phyloP scores from a whole-genome alignment of 148 eudicot species.

The Diospyros kaki region DNA sequence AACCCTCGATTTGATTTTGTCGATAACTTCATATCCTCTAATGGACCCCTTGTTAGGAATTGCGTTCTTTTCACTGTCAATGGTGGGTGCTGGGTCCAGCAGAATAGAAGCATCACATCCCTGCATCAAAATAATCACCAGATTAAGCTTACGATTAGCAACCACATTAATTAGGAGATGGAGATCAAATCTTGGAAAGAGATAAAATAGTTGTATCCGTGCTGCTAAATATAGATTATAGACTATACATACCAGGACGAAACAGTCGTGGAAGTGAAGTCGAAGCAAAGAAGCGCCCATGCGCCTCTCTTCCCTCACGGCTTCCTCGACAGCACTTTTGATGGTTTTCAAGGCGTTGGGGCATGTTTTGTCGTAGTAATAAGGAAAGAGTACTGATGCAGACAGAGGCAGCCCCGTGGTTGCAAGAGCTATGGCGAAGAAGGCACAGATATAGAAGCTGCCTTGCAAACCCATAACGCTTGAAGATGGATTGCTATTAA shows the following conservation, averaged over 20 bases:
- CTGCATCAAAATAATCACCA: conserved; percentile 16
- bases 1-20: conserved; percentile 42
- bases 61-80: conserved; percentile 43
- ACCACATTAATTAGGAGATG: too few species aligned
- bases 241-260: conserved; percentile 5
- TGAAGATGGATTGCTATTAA: too few species aligned
- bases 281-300: conserved; percentile 38
- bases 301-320: conserved; percentile 22
- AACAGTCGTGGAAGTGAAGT: conserved; percentile 34
- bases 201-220: too few species aligned
- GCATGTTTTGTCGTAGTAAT: conserved; percentile 24
- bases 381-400: conserved; percentile 12
- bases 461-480: not conserved
- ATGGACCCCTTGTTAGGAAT: conserved; percentile 38
- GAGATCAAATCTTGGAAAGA: too few species aligned
- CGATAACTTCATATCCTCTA: conserved; percentile 49
- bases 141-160: too few species aligned
- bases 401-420: not conserved
- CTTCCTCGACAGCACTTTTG: conserved; percentile 17
- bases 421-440: conserved; percentile 3
- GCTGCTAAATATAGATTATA: too few species aligned
- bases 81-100: conserved; percentile 33
- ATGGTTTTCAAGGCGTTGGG: conserved; percentile 32
- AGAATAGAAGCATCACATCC: conserved; percentile 58
- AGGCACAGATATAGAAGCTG: conserved; percentile 3